A percentile compares a stretch with the other conserved stretches of the same genome.
These are phyloP conservation scores for Colletotrichum sp. DNA, from an alignment of 2,329 filamentous ascomycete species.

Conservation along the genomic window DNA sequence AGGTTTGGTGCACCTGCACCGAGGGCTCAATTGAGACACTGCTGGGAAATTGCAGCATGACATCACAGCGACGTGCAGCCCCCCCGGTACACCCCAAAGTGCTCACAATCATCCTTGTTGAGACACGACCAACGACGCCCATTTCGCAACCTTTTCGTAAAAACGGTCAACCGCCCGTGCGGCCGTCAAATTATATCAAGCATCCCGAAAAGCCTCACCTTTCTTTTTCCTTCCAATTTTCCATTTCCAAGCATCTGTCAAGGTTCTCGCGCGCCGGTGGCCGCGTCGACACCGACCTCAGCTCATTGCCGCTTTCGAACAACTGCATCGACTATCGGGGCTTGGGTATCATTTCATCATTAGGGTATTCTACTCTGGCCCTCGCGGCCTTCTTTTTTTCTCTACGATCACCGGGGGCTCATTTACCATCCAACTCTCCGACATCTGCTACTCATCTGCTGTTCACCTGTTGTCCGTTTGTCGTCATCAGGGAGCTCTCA, in stretches of 20 bases:
- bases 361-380: background rate
- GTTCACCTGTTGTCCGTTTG: background rate
- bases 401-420: background rate
- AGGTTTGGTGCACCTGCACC: background rate
- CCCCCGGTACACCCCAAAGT: background rate
- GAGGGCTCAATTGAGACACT: conserved; percentile 15
- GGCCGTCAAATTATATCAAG: background rate
- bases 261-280: background rate
- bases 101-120: background rate
- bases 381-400: background rate
- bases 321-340: background rate
- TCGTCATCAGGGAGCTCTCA: background rate
- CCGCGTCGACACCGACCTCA: background rate
- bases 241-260: background rate
- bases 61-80: conserved; percentile 12
- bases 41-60: conserved; percentile 11
- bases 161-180: background rate
- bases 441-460: background rate
- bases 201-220: background rate
- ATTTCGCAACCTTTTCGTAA: background rate
- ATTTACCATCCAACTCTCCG: background rate
- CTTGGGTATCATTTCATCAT: conserved; percentile 18
- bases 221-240: background rate
- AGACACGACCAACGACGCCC: background rate
- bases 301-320: background rate